Percentiles rank a stretch among this genome's conserved stretches.
phyloP scores from a whole-genome alignment of 2,329 filamentous ascomycete species.

The Fusarium fracticaudum region DNA sequence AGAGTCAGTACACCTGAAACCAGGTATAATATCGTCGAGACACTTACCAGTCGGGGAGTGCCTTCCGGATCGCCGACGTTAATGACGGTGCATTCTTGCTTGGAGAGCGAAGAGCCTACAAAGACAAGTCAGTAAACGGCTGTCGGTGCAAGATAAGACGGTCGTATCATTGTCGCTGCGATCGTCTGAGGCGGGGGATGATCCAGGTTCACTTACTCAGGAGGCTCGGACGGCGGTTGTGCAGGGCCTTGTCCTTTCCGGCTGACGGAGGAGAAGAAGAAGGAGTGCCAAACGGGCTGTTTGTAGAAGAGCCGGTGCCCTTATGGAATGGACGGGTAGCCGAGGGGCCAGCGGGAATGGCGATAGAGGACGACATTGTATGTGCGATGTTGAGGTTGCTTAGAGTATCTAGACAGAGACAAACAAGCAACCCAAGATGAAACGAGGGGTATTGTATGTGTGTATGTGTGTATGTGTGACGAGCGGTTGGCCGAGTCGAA shows the following conservation, averaged over 20 bases:
- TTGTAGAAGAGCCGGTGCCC: constrained; percentile 57
- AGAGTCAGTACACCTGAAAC: constrained; percentile 24
- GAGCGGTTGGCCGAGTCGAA: constrained; percentile 18
- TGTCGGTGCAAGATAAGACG: constrained; percentile 11
- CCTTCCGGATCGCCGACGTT: constrained; percentile 80
- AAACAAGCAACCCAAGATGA: constrained; percentile 17
- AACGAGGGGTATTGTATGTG: constrained; percentile 35
- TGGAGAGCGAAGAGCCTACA: constrained; percentile 74
- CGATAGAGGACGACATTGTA: constrained; percentile 73
- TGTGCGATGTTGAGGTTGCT: constrained; percentile 5
- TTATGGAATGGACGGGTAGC: constrained; percentile 54
- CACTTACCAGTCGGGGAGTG: constrained; percentile 74
- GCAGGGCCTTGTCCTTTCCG: constrained; percentile 59
- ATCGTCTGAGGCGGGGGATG: constrained; percentile 8
- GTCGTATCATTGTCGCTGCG: constrained; percentile 16
- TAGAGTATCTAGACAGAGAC: constrained; percentile 1
- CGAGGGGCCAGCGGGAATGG: constrained; percentile 65
- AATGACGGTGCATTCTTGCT: constrained; percentile 82
- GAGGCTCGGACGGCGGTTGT: constrained; percentile 68
- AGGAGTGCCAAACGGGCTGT: constrained; percentile 52
- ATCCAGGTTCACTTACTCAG: constrained; percentile 58
- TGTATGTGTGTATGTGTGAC: constrained; percentile 25
- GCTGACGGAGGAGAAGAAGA: constrained; percentile 65
- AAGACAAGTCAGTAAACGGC: constrained; percentile 45
- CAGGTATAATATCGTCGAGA: not conserved